Percentiles rank a stretch among this genome's conserved stretches.
Conservation (phyloP, 371 early-diverging fungal species). For the Nematocida ironsii region DNA sequence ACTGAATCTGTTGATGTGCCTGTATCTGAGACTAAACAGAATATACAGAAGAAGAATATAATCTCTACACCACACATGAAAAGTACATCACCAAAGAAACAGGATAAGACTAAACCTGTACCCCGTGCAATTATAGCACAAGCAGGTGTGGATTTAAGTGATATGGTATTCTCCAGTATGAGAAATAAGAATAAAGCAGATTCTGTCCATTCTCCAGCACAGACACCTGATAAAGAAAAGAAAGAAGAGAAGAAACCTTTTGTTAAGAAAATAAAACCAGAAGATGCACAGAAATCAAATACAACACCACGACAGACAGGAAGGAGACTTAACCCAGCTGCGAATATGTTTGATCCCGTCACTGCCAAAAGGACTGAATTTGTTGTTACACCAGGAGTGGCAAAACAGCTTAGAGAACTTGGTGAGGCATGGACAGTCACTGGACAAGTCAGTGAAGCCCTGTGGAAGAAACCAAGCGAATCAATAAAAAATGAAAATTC, state of each 20-base stretch:
- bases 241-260: neutral
- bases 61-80: neutral
- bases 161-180: conserved; percentile 2
- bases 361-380: conserved; percentile 29
- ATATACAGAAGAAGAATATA: neutral
- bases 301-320: neutral
- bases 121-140: neutral
- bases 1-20: neutral
- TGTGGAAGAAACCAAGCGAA: neutral
- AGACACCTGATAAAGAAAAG: neutral
- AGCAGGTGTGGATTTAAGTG: conserved; percentile 15
- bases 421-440: neutral
- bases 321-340: conserved; percentile 26
- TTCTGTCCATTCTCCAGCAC: neutral
- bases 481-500: neutral
- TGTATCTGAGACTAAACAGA: neutral
- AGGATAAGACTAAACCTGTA: conserved; percentile 11
- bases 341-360: conserved; percentile 41
- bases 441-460: neutral
- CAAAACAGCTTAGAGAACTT: neutral
- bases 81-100: neutral
- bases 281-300: neutral
- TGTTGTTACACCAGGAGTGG: neutral
- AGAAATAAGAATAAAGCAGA: neutral
- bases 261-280: neutral